These are phyloP conservation scores for Calonectria pseudoreteaudii DNA, from an alignment of 2,329 filamentous ascomycete genomes.

Conservation along the genomic window DNA sequence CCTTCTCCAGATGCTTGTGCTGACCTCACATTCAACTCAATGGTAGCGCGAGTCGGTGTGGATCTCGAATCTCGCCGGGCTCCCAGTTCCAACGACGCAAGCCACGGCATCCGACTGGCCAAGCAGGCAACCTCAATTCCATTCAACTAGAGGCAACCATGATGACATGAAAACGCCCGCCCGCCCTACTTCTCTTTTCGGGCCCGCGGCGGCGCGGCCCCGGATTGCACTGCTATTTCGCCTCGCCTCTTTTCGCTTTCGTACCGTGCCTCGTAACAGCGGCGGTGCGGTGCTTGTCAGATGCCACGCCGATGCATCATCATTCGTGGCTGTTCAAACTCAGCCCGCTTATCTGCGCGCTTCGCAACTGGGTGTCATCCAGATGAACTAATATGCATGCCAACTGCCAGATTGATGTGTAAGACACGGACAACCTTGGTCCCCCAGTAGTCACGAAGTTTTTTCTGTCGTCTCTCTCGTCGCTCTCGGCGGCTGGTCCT, in stretches of 20 bases:
- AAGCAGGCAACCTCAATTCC: slow-evolving; percentile 32
- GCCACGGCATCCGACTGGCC: slow-evolving; percentile 38
- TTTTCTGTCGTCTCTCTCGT: background rate
- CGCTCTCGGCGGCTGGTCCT: background rate
- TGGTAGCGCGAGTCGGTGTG: slow-evolving; percentile 12
- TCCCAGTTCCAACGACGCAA: slow-evolving; percentile 24
- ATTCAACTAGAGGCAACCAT: slow-evolving; percentile 9
- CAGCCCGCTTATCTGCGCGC: slow-evolving; percentile 26
- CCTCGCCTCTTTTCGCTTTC: slow-evolving; percentile 9
- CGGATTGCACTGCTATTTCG: slow-evolving; percentile 31
- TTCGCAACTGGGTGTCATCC: background rate
- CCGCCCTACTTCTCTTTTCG: background rate
- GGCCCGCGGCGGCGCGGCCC: slow-evolving; percentile 1
- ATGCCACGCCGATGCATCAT: slow-evolving; percentile 14
- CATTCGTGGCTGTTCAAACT: slow-evolving; percentile 26
- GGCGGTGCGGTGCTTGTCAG: slow-evolving; percentile 3
- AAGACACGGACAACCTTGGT: background rate
- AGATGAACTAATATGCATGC: background rate
- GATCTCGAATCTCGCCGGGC: slow-evolving; percentile 33
- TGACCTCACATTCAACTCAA: slow-evolving; percentile 1
- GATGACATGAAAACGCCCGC: slow-evolving; percentile 14
- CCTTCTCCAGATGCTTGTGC: slow-evolving; percentile 1
- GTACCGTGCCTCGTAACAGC: slow-evolving; percentile 17
- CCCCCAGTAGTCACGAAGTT: background rate
- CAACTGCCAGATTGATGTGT: slow-evolving; percentile 16